These are phyloP conservation scores for Ustilago sp. DNA, from an alignment of 1,284 basidiomycete species.

Conservation along the genomic window DNA sequence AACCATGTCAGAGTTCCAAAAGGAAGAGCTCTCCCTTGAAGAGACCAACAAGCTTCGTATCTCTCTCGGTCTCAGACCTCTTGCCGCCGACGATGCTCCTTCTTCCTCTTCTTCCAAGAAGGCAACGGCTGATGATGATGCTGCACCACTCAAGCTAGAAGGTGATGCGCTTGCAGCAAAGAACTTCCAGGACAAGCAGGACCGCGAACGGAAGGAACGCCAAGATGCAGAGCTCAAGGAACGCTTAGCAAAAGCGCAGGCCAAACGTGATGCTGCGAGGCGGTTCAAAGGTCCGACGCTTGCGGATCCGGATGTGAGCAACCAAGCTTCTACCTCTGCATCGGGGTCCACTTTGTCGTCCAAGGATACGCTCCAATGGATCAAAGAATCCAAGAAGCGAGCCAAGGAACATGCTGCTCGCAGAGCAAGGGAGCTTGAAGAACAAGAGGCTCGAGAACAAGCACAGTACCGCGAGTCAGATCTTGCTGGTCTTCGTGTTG, in stretches of 20 bases:
- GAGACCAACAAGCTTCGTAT: constrained; percentile 98
- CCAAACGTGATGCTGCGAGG: constrained; percentile 87
- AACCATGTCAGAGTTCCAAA: constrained; percentile 66
- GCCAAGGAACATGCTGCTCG: constrained; percentile 84
- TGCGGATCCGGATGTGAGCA: constrained; percentile 74
- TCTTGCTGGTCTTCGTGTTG: constrained; percentile 91
- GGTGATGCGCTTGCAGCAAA: constrained; percentile 69
- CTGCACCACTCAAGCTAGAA: constrained; percentile 43
- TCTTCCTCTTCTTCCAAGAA: constrained; percentile 63
- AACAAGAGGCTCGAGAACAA: constrained; percentile 79
- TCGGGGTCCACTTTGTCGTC: constrained; percentile 28
- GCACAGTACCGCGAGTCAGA: constrained; percentile 75
- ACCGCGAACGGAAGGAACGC: constrained; percentile 78
- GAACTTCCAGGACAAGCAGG: constrained; percentile 72
- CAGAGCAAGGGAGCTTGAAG: constrained; percentile 82
- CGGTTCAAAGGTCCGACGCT: constrained; percentile 90
- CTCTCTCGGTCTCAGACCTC: constrained; percentile 90
- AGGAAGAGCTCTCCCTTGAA: constrained; percentile 88
- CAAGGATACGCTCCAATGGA: constrained; percentile 82
- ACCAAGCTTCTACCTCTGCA: constrained; percentile 20
- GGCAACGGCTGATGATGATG: constrained; percentile 1
- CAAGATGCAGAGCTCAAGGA: constrained; percentile 75
- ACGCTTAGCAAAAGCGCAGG: constrained; percentile 73
- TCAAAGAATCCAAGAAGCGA: constrained; percentile 86
- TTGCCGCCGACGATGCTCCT: constrained; percentile 74